phyloP scores from a whole-genome alignment of 306 rosid genomes.

The Mucuna pruriens region DNA sequence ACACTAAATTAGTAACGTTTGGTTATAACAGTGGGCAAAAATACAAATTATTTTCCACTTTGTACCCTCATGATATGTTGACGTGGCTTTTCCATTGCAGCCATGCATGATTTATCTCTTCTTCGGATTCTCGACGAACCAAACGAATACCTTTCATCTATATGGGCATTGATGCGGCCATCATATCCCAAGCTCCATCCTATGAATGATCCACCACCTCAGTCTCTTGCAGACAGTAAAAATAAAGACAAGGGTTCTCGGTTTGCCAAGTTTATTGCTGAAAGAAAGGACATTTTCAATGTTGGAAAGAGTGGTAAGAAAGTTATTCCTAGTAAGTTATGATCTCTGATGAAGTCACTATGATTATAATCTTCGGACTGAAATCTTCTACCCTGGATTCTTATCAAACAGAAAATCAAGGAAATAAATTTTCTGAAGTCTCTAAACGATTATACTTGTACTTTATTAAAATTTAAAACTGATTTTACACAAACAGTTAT shows the following conservation, averaged over 20 bases:
- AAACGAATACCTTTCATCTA: conserved; percentile 64
- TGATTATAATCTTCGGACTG: neutral
- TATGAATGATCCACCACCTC: conserved; percentile 47
- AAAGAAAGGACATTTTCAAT: conserved; percentile 59
- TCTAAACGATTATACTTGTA: conserved; percentile 8
- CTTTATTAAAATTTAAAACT: neutral
- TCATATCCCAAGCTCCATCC: conserved; percentile 64
- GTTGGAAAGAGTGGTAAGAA: conserved; percentile 44
- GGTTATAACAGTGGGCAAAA: neutral
- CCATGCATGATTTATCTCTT: conserved; percentile 65
- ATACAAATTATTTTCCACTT: neutral
- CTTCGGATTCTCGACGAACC: conserved; percentile 71
- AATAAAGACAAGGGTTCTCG: conserved; percentile 70
- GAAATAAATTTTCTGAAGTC: neutral
- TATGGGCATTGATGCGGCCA: conserved; percentile 90
- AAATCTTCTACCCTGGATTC: conserved; percentile 16
- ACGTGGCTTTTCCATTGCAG: conserved; percentile 48
- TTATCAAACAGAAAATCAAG: conserved; percentile 25
- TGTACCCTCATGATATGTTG: conserved; percentile 15
- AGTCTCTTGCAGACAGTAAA: conserved; percentile 44
- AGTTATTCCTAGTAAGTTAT: conserved; percentile 71
- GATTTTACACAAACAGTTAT: neutral
- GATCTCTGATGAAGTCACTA: conserved; percentile 39
- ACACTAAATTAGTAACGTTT: neutral
- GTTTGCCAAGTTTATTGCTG: conserved; percentile 81